Percentiles rank a stretch among this genome's conserved stretches.
These are phyloP conservation scores for Usnea hakonensis DNA, from an alignment of 495 filamentous ascomycete genomes.

Conservation along the genomic window DNA sequence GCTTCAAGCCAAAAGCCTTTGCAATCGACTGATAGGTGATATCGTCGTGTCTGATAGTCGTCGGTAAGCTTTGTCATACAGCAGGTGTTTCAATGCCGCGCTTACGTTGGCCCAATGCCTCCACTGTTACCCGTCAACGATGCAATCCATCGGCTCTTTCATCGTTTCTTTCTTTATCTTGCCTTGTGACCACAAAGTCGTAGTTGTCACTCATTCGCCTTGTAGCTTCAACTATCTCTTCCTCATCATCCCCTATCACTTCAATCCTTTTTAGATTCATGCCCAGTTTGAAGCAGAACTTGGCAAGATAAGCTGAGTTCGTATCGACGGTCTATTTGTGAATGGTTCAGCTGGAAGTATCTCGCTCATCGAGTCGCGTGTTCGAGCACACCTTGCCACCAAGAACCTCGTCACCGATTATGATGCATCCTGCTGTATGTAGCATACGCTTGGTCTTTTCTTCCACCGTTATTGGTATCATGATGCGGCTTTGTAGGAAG, in stretches of 20 bases:
- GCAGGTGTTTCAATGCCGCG: constrained; percentile 20
- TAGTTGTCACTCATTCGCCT: constrained; percentile 78
- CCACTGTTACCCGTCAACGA: constrained; percentile 44
- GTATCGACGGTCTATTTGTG: constrained; percentile 65
- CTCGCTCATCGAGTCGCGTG: too few species aligned
- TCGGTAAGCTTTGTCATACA: constrained; percentile 10
- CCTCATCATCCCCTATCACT: constrained; percentile 85
- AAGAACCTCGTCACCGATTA: constrained; percentile 95
- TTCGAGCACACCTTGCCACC: constrained; percentile 72
- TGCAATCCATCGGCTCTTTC: neutral
- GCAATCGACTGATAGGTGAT: constrained; percentile 95
- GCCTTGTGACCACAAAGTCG: constrained; percentile 84
- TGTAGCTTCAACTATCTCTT: constrained; percentile 81
- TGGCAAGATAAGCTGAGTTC: constrained; percentile 85
- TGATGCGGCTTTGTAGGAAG: constrained; percentile 32
- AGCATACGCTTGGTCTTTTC: constrained; percentile 55
- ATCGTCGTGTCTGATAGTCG: constrained; percentile 70
- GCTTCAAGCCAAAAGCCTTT: constrained; percentile 70
- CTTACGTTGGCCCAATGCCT: constrained; percentile 88
- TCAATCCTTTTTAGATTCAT: constrained; percentile 86
- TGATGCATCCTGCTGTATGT: constrained; percentile 84
- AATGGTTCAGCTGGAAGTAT: neutral
- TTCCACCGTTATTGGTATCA: constrained; percentile 50
- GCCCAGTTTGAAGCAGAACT: constrained; percentile 85
- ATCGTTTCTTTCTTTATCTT: neutral